Conservation (phyloP, 2,329 filamentous ascomycete genomes). For the Polytolypa hystricis region DNA sequence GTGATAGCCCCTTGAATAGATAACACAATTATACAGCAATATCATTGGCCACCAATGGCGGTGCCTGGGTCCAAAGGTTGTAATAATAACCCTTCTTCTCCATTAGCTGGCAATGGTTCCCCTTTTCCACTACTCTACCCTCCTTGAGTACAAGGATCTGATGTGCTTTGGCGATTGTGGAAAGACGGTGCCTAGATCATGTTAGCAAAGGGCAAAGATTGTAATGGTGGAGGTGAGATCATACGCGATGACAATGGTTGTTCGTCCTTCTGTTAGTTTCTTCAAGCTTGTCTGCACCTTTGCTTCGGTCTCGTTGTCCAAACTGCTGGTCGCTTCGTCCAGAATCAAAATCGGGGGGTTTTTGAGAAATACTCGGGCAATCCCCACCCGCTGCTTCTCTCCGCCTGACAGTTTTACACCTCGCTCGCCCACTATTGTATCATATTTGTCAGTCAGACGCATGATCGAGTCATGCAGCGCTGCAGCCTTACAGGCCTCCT, state of each 20-base stretch:
- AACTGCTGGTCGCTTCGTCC: constrained; percentile 42
- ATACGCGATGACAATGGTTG: constrained; percentile 42
- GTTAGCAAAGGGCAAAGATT: not conserved
- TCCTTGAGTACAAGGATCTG: constrained; percentile 54
- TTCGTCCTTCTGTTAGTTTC: constrained; percentile 36
- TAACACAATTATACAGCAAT: too few species aligned
- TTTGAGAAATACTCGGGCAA: constrained; percentile 34
- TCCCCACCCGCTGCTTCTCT: constrained; percentile 40
- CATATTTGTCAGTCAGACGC: constrained; percentile 43
- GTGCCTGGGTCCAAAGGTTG: constrained; percentile 52
- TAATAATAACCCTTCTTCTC: constrained; percentile 38
- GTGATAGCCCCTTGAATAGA: too few species aligned
- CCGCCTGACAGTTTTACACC: constrained; percentile 40
- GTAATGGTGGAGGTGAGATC: constrained; percentile 25
- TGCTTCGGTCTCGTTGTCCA: constrained; percentile 35
- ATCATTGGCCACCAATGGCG: too few species aligned
- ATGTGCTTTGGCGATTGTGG: constrained; percentile 57
- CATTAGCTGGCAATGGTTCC: not conserved
- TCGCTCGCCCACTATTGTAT: constrained; percentile 38
- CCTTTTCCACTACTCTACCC: constrained; percentile 47
- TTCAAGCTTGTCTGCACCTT: constrained; percentile 37
- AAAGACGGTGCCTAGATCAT: constrained; percentile 46
- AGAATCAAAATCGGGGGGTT: constrained; percentile 33
- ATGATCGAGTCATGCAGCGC: constrained; percentile 54
- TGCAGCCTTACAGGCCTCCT: constrained; percentile 49